These are phyloP conservation scores for Jackrogersella minutella DNA, from an alignment of 495 filamentous ascomycete genomes.

Conservation along the genomic window DNA sequence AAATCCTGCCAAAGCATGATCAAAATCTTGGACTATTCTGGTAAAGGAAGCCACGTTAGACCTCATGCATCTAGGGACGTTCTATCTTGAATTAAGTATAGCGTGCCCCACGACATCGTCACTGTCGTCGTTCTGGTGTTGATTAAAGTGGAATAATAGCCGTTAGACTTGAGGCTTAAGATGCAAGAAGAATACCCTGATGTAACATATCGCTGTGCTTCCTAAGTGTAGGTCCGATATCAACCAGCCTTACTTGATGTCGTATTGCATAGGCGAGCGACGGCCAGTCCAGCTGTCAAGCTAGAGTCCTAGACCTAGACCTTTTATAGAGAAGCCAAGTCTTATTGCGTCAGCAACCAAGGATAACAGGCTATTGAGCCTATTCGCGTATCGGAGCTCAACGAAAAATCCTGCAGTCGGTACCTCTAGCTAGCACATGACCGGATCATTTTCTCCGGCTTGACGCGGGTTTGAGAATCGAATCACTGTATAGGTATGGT, in stretches of 20 bases:
- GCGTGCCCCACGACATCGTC: neutral
- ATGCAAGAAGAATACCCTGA: conserved; percentile 4
- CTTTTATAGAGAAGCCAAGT: conserved; percentile 13
- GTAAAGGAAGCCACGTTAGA: too few species aligned
- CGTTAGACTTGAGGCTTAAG: neutral
- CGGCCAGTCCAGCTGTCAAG: conserved; percentile 17
- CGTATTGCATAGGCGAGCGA: conserved; percentile 28
- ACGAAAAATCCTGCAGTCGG: conserved; percentile 25
- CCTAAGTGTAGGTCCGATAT: conserved; percentile 1
- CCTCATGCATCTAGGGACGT: too few species aligned
- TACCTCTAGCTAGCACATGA: conserved; percentile 2
- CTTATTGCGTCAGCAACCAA: conserved; percentile 21
- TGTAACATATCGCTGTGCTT: neutral
- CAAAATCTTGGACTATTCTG: too few species aligned
- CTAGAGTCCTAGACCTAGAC: conserved; percentile 20
- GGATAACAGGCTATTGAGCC: conserved; percentile 18
- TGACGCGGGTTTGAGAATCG: conserved; percentile 2
- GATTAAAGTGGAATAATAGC: neutral
- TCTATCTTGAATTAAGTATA: too few species aligned
- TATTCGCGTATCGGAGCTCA: conserved; percentile 31
- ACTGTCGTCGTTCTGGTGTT: neutral
- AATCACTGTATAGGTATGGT: neutral
- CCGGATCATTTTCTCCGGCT: conserved; percentile 16
- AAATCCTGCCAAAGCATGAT: too few species aligned
- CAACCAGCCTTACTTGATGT: conserved; percentile 32